Evolutionary conservation across 805 yeast genomes (phyloP), one percentile per base, ranked within the genome.

Genomic region (Saccharomycopsis lassenensis): DNA sequence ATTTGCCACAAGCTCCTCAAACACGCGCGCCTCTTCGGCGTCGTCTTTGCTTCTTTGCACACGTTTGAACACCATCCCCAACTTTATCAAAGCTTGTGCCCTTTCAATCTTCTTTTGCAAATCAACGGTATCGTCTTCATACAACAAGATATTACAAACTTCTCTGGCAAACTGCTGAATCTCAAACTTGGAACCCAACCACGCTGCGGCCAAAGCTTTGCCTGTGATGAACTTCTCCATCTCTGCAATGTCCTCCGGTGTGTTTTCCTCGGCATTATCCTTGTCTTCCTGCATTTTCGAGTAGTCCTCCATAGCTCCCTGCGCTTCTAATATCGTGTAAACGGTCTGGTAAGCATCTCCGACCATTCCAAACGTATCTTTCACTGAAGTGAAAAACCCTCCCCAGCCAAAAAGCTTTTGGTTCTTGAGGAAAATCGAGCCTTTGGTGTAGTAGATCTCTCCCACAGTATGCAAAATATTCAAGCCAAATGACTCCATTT

Each of bases 401-500:
- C 84, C 77, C 49, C 79, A 59, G 1, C 82, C 81, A 48, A 73
- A 63, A 30, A 71, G 63, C 28, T 67, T 66, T 47, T 77, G 85
- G n/a, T 28, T 28, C 47, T 78, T 79, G 27, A 81, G 55, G 43
- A 69, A 77, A 14, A 79, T 70, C 40, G 68, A 67, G 19, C 75
- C 78, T 52, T 80, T 78, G 48, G 77, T 67, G 42, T 65, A 60
- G 52, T 82, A 82, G 2, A 77, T 71, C 35, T 71, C 66, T 17
- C 91, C 93, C 37, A 82, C 69, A 0, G 83, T 69, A 48, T 82
- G 91, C 32, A 83, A 65, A 24, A 82, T 79, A 50, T 82, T 86
- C 22, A 80, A 57, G n/a, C 93, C 93, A 57, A 82, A 82, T 16
- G 89, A 79, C 55, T 82, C 91, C 74, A 78, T 71, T 48, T 80